phyloP scores from a whole-genome alignment of 176 grass and related monocot genomes.

The Tuctoria greenei region DNA sequence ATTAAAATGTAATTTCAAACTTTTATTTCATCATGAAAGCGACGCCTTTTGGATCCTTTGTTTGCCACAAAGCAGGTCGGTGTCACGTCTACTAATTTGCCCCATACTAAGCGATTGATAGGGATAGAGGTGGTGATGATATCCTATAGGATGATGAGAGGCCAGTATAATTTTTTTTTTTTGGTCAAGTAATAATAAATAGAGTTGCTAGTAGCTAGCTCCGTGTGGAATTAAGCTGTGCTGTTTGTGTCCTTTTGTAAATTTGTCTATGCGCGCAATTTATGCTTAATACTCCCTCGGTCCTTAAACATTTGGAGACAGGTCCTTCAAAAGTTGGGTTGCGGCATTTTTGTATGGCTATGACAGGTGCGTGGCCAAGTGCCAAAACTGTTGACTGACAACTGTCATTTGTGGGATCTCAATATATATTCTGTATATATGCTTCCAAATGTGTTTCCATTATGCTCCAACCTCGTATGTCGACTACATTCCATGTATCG shows the following conservation, averaged over 20 bases:
- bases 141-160: slow-evolving; percentile 10
- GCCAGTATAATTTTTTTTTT: background rate
- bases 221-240: too few relatives aligned
- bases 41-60: slow-evolving; percentile 18
- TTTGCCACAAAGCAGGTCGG: slow-evolving; percentile 21
- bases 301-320: too few relatives aligned
- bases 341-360: background rate
- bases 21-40: slow-evolving; percentile 21
- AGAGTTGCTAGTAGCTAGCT: background rate
- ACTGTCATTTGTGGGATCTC: background rate
- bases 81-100: slow-evolving; percentile 24
- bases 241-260: slow-evolving; percentile 13
- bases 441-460: slow-evolving; percentile 6
- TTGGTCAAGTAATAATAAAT: background rate
- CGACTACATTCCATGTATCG: background rate
- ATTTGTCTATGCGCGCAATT: background rate
- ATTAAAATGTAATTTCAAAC: slow-evolving; percentile 7
- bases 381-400: background rate
- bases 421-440: background rate
- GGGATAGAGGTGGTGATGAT: slow-evolving; percentile 36
- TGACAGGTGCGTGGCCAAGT: background rate
- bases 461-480: background rate
- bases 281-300: background rate
- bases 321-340: too few relatives aligned
- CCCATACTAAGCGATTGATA: slow-evolving; percentile 24